phyloP scores from a whole-genome alignment of 257 asterid species.

The Primulina huaijiensis region DNA sequence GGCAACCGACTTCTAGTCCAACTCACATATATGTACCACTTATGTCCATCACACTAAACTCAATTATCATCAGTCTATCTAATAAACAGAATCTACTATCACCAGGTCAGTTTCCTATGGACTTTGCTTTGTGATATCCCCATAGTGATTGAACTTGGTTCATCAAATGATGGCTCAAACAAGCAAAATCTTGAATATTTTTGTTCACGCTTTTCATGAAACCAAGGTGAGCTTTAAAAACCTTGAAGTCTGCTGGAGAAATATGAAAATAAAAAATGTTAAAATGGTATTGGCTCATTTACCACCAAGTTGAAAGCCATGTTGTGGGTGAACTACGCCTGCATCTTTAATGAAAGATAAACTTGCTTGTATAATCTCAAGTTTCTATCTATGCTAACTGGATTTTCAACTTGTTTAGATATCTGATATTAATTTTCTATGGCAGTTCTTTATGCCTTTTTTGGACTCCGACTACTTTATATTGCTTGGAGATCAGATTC shows the following conservation, averaged over 20 bases:
- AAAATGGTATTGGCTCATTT: neutral
- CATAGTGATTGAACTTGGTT: neutral
- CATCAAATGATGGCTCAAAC: neutral
- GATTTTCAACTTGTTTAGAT: constrained; percentile 11
- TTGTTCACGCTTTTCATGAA: neutral
- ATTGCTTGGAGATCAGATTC: constrained; percentile 93
- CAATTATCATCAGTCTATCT: neutral
- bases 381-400: constrained; percentile 11
- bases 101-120: neutral
- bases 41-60: neutral
- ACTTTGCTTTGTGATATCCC: neutral
- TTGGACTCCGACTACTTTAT: constrained; percentile 87
- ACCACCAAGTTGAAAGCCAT: neutral
- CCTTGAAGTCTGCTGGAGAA: neutral
- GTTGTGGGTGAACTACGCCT: neutral
- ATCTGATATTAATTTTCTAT: constrained; percentile 24
- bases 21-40: neutral
- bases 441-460: constrained; percentile 90
- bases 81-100: neutral
- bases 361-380: constrained; percentile 6
- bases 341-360: constrained; percentile 6
- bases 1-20: neutral
- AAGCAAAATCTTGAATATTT: neutral
- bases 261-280: too few relatives aligned
- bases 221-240: neutral